Base-by-base conservation (phyloP, 2,329 filamentous ascomycete species). In the Diaporthe australafricana region DNA sequence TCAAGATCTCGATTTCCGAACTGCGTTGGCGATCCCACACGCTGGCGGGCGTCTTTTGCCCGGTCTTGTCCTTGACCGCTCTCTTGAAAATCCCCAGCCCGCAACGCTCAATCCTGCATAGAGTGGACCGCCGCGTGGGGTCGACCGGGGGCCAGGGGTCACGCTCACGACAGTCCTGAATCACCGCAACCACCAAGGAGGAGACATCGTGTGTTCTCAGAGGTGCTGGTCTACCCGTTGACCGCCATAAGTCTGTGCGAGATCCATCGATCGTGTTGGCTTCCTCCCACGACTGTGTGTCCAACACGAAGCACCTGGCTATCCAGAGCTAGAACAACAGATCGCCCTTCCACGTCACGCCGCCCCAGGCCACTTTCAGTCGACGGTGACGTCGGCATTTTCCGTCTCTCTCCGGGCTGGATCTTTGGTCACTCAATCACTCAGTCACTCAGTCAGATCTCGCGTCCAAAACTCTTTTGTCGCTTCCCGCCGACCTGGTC, bases 51-150 rank as follows among this genome's bases (percentile, higher is more conserved):
- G 22, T 66, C 35, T 22, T 66, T 52, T 30, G 35, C 27, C 69
- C 40, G 63, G 48, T 52, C n/a, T 55, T 48, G 55, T 70, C 45
- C 72, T 60, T 73, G 72, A 73, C 72, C 72, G 72, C 72, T 73
- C 56, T 62, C 68, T 56, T 55, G 42, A 38, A 38, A 47, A 38
- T 57, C 56, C 56, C 50, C 53, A 56, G 35, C 20, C 47, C 68
- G 60, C 60, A n/a, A 63, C 60, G 57, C 57, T 48, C 57, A n/a
- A 63, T 63, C 57, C 57, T 63, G 60, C 60, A 48, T 63, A 14
- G 17, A 45, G 72, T 71, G 72, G 69, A 69, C 52, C 72, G 25
- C 40, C 20, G 30, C 72, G 69, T 73, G 72, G 69, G 56, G 67
- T 50, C 48, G 70, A 70, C 57, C 42, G 50, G 67, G 60, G 56